phyloP scores from a whole-genome alignment of 2,329 filamentous ascomycete genomes.

The Penicillium sp. region DNA sequence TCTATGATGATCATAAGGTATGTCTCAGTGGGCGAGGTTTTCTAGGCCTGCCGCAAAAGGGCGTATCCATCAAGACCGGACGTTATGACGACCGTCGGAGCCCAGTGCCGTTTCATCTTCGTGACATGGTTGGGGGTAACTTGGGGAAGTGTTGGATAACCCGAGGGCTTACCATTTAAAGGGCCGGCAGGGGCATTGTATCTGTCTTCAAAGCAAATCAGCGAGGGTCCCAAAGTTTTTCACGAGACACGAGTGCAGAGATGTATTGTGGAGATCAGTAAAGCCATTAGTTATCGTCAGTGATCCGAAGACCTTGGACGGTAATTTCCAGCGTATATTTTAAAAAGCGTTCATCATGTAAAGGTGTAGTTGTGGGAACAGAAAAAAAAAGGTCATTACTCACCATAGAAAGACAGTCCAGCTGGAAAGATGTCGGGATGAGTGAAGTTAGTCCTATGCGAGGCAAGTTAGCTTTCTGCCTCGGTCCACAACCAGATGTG shows the following conservation, averaged over 20 bases:
- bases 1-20: slow-evolving; percentile 22
- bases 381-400: slow-evolving; percentile 21
- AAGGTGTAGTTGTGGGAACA: slow-evolving; percentile 36
- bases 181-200: slow-evolving; percentile 6
- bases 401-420: slow-evolving; percentile 24
- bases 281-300: slow-evolving; percentile 87
- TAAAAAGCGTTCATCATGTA: slow-evolving; percentile 62
- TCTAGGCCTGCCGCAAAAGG: slow-evolving; percentile 96
- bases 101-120: slow-evolving; percentile 78
- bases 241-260: slow-evolving; percentile 21
- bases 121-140: slow-evolving; percentile 25
- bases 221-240: slow-evolving; percentile 9
- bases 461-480: slow-evolving; percentile 25
- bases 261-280: slow-evolving; percentile 65
- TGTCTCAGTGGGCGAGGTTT: slow-evolving; percentile 97
- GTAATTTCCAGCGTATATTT: slow-evolving; percentile 92
- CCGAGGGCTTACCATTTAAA: slow-evolving; percentile 29
- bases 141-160: slow-evolving; percentile 2
- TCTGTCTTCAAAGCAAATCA: slow-evolving; percentile 26
- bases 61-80: slow-evolving; percentile 80
- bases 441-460: slow-evolving; percentile 18
- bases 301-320: slow-evolving; percentile 73
- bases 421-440: neutral
- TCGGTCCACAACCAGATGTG: slow-evolving; percentile 14
- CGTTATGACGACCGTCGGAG: slow-evolving; percentile 71